Evolutionary conservation across 1,284 basidiomycete species (phyloP), one percentile per base, ranked within the genome.

Genomic region (Thecaphora thlaspeos): DNA sequence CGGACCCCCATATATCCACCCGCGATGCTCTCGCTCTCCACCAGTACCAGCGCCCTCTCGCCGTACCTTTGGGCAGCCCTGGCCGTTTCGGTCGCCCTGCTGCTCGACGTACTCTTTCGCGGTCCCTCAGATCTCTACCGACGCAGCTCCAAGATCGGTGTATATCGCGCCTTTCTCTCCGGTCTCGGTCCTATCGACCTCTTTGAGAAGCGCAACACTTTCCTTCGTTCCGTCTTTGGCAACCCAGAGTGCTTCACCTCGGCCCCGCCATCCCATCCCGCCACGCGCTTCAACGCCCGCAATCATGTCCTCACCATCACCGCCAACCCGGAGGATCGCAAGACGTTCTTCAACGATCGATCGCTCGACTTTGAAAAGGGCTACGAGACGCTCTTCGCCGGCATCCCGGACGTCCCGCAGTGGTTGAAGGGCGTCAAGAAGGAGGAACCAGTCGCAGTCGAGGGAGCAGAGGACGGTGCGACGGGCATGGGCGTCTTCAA

Each of bases 341-440:
- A 61, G 51, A 61, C 55, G 10, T 70, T 70, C 21, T 70, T 70
- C 54, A 43, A 67, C 50, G 57, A 66, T 44, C 52, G 67, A 8
- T 51, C 46, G 2, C 43, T 62, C 36, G 39, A 67, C 34, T 70
- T 70, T 32, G 54, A 57, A 22, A 36, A 54, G 10, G 67, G 46
- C 3, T 68, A 63, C 41, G 51, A 60, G 32, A 45, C 57, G 22
- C 54, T 68, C 50, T 68, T 68, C 43, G 61, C 61, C 12, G 65
- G 65, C n/a, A 42, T 70, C 18, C 67, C 56, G 2, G 26, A 63
- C 40, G 19, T 60, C 24, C 55, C 55, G 12, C 36, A 48, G 7
- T 61, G 48, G 51, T 22, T 62, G 9, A 26, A 45, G 14, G 53
- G 40, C 2, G 40, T 41, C 8, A 46, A 52, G 14, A 15, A 17